A percentile compares a stretch with the other conserved stretches of the same genome.
phyloP scores from a whole-genome alignment of 1,139 yeast species.

The Pichia sp. region DNA sequence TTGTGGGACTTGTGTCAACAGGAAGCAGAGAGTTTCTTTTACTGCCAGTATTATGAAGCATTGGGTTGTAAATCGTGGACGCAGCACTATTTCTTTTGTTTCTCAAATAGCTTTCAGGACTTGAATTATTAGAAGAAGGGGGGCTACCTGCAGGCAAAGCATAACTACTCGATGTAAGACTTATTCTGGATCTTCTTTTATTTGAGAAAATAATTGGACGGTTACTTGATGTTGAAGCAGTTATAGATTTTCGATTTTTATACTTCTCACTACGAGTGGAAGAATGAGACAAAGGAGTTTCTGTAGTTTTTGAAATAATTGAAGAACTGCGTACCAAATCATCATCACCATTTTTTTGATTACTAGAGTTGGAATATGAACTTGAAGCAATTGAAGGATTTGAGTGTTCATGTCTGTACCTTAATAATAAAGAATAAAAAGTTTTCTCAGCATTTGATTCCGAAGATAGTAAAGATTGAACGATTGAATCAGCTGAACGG shows the following conservation, averaged over 20 bases:
- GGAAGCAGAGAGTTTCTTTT: neutral
- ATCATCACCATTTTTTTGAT: constrained; percentile 3
- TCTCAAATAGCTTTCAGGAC: constrained; percentile 5
- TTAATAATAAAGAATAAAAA: constrained; percentile 74
- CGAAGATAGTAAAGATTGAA: constrained; percentile 50
- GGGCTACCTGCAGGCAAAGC: constrained; percentile 4
- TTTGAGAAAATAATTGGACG: constrained; percentile 52
- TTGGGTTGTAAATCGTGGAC: neutral
- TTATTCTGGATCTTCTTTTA: constrained; percentile 16
- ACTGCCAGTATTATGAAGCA: neutral
- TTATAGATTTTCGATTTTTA: constrained; percentile 42
- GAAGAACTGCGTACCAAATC: constrained; percentile 27
- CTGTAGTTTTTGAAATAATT: constrained; percentile 24
- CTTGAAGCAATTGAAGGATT: neutral
- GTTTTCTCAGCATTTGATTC: constrained; percentile 78
- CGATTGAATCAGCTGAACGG: constrained; percentile 53
- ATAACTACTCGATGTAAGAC: constrained; percentile 8
- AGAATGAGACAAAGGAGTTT: constrained; percentile 7
- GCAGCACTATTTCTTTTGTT: constrained; percentile 2
- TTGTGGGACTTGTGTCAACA: constrained; percentile 11
- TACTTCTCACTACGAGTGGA: constrained; percentile 20
- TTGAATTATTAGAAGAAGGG: constrained; percentile 8
- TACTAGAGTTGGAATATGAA: constrained; percentile 2
- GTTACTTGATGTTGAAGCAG: constrained; percentile 48
- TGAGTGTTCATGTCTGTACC: constrained; percentile 74